These are phyloP conservation scores for Hansenula lynferdii DNA, from an alignment of 1,139 yeast species.

Conservation along the genomic window DNA sequence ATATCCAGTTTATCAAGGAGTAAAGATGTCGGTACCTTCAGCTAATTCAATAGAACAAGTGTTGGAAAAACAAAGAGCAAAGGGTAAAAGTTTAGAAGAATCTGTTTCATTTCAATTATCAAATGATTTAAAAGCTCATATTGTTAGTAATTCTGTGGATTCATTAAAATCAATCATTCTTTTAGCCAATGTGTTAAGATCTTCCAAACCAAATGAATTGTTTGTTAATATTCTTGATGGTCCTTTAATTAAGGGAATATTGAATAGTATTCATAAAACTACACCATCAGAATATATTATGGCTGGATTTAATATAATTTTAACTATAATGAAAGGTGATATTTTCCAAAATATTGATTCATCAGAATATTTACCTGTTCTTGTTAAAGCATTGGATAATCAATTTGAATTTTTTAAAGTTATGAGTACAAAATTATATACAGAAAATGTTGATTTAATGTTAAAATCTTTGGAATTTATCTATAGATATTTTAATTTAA, in stretches of 20 bases:
- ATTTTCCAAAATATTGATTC: constrained; percentile 11
- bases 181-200: constrained; percentile 11
- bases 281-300: constrained; percentile 5
- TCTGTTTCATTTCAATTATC: constrained; percentile 12
- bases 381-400: constrained; percentile 15
- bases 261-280: constrained; percentile 7
- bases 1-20: no score
- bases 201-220: constrained; percentile 10
- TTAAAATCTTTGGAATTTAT: constrained; percentile 15
- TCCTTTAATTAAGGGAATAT: constrained; percentile 7
- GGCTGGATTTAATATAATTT: constrained; percentile 7
- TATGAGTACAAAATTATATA: constrained; percentile 13
- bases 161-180: constrained; percentile 7
- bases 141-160: constrained; percentile 12
- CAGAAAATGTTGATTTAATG: constrained; percentile 18
- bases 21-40: background rate
- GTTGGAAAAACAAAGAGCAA: constrained; percentile 12
- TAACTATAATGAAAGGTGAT: constrained; percentile 12
- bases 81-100: constrained; percentile 14
- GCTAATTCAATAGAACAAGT: constrained; percentile 13
- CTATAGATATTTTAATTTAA: constrained; percentile 15
- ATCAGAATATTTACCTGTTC: constrained; percentile 13
- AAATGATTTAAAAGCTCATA: constrained; percentile 14
- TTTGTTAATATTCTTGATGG: constrained; percentile 7
- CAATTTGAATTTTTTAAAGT: constrained; percentile 12